A percentile compares a stretch with the other conserved stretches of the same genome.
phyloP scores from a whole-genome alignment of 176 grass and related monocot species.

The Ensete ventricosum region DNA sequence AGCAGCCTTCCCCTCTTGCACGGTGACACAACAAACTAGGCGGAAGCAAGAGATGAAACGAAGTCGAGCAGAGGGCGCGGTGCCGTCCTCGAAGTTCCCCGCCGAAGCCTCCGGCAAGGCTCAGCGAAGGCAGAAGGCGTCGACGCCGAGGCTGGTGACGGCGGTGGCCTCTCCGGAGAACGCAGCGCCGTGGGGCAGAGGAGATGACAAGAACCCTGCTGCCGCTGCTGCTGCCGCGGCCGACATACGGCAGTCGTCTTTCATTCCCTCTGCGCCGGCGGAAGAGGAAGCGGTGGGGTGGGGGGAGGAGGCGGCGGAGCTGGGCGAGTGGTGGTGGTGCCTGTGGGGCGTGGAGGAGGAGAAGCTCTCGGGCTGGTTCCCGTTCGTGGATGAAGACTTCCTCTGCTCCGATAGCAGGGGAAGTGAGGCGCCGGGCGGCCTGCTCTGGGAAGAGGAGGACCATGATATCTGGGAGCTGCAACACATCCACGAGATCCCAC shows the following conservation, averaged over 20 bases:
- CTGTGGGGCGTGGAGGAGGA: conserved; percentile 64
- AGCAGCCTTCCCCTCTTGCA: too few relatives aligned
- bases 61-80: conserved; percentile 29
- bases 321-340: conserved; percentile 30
- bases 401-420: conserved; percentile 1
- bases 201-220: neutral
- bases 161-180: neutral
- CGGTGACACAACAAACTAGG: too few relatives aligned
- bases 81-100: neutral
- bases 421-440: neutral
- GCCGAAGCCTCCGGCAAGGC: neutral
- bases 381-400: conserved; percentile 74
- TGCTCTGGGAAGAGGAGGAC: conserved; percentile 6
- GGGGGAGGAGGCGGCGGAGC: conserved; percentile 13
- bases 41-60: conserved; percentile 35
- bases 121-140: neutral
- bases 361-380: conserved; percentile 68
- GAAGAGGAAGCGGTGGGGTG: neutral
- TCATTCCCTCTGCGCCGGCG: neutral
- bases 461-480: conserved; percentile 27
- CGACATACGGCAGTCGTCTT: neutral
- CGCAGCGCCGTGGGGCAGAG: neutral
- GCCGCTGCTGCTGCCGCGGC: neutral
- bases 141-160: neutral
- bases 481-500: conserved; percentile 37